These are phyloP conservation scores for Cutaneotrichosporon dermatis DNA, from an alignment of 1,284 basidiomycete species.

Conservation along the genomic window DNA sequence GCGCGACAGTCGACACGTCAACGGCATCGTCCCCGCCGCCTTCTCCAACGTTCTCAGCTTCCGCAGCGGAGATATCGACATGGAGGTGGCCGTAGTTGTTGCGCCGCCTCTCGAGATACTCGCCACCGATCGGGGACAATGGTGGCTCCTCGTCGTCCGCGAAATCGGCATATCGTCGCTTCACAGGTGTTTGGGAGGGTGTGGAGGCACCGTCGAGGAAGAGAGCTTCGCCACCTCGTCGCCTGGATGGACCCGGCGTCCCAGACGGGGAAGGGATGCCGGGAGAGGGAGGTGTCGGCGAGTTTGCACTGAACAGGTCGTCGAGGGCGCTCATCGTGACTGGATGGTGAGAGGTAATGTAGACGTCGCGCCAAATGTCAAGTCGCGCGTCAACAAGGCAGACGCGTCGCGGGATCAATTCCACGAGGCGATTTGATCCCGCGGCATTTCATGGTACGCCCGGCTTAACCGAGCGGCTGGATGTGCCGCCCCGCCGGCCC, in stretches of 20 bases:
- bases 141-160: not conserved
- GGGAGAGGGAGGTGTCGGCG: constrained; percentile 17
- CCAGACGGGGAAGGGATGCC: not conserved
- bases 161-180: not conserved
- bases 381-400: no score
- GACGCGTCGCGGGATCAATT: no score
- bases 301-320: constrained; percentile 32
- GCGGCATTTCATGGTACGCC: no score
- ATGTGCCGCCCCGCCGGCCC: no score
- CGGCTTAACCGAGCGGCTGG: no score
- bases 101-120: no score
- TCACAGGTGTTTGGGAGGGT: not conserved
- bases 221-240: not conserved
- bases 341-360: not conserved
- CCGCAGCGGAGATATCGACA: not conserved
- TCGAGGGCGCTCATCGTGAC: constrained; percentile 6
- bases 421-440: no score
- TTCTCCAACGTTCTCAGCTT: no score
- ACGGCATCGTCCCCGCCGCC: not conserved
- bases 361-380: no score
- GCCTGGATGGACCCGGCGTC: not conserved
- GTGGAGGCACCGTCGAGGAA: constrained; percentile 2
- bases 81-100: not conserved
- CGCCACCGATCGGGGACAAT: not conserved
- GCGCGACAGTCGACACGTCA: not conserved